A percentile compares a stretch with the other conserved stretches of the same genome.
These are phyloP conservation scores for Oryza rufipogon DNA, from an alignment of 176 grass and related monocot genomes.

Conservation along the genomic window DNA sequence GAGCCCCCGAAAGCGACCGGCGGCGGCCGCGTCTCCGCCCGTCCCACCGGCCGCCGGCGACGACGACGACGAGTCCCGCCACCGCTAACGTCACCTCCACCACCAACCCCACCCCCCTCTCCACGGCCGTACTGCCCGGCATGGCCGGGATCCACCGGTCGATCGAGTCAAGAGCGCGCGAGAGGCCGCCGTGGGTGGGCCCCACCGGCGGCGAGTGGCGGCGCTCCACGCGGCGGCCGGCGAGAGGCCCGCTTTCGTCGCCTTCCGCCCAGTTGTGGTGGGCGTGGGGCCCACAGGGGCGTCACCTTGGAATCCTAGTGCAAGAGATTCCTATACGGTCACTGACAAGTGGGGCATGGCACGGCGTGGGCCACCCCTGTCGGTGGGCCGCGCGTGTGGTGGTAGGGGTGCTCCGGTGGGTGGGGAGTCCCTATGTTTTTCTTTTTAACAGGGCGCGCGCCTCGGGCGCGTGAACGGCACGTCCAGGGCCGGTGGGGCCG, in stretches of 20 bases:
- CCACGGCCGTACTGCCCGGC: neutral
- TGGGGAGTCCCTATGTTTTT: neutral
- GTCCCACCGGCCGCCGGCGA: constrained; percentile 2
- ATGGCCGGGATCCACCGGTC: neutral
- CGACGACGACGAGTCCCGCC: neutral
- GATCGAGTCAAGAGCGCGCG: no score
- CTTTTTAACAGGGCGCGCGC: neutral
- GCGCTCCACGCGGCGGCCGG: constrained; percentile 19
- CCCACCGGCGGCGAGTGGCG: neutral
- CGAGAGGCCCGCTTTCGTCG: constrained; percentile 38
- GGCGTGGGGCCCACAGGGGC: neutral
- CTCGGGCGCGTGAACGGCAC: constrained; percentile 42
- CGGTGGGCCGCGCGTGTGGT: neutral
- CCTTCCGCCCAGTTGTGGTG: neutral
- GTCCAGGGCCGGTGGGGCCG: neutral
- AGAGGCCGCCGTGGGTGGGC: neutral
- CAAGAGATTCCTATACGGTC: neutral
- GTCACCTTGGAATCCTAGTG: neutral
- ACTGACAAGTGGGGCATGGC: constrained; percentile 6
- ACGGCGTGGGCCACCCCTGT: neutral
- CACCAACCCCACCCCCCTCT: constrained; percentile 1
- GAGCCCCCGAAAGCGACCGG: neutral
- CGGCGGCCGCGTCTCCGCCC: neutral
- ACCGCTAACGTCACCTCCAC: neutral
- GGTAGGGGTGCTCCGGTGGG: neutral